Evolutionary conservation across 225 moss, liverwort and hornwort genomes (phyloP).

Genomic region (Marchantia paleacea): DNA sequence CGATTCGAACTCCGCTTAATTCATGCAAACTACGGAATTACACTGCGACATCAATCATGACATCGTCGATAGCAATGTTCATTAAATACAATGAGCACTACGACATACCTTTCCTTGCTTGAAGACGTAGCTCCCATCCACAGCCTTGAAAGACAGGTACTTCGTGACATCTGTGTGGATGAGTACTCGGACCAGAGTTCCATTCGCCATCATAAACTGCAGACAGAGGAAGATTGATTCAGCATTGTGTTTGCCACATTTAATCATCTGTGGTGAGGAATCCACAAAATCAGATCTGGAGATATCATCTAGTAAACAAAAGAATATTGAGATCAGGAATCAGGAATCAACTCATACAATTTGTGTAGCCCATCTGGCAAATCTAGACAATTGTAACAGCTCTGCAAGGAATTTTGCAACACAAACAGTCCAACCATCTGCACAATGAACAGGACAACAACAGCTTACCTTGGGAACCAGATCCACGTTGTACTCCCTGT

Average conservation of each 20-base stretch:
- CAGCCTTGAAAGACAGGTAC: slow-evolving; percentile 88
- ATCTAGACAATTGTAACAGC: not conserved
- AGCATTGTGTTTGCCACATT: not conserved
- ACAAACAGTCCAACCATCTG: not conserved
- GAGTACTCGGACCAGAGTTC: slow-evolving; percentile 86
- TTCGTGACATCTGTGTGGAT: slow-evolving; percentile 97
- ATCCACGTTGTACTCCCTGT: slow-evolving; percentile 93
- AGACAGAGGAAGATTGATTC: not conserved
- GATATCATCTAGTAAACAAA: not conserved
- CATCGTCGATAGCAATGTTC: not conserved
- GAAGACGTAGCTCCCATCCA: slow-evolving; percentile 93
- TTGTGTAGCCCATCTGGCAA: not conserved
- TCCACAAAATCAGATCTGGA: not conserved
- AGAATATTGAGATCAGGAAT: no score
- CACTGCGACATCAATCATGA: not conserved
- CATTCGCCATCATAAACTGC: slow-evolving; percentile 99
- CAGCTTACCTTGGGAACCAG: slow-evolving; percentile 77
- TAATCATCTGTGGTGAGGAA: not conserved
- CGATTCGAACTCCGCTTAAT: not conserved
- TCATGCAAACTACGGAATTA: not conserved
- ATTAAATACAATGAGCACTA: not conserved
- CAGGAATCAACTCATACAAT: no score
- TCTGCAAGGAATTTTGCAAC: not conserved
- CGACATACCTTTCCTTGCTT: slow-evolving; percentile 84
- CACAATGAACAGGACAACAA: not conserved